These are phyloP conservation scores for Trichoderma koningiopsis DNA, from an alignment of 2,329 filamentous ascomycete genomes.

Conservation along the genomic window DNA sequence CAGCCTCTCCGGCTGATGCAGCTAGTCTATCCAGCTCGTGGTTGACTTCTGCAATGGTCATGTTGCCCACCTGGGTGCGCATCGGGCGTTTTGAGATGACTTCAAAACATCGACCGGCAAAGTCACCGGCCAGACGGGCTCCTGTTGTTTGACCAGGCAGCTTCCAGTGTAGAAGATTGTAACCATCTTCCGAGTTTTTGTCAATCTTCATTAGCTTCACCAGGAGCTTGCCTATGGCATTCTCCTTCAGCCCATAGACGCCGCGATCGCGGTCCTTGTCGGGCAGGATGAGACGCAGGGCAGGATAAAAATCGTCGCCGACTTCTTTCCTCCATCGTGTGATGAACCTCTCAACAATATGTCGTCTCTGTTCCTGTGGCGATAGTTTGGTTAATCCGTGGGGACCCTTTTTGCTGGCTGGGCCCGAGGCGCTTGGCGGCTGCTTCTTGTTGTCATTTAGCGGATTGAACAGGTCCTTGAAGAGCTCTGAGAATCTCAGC, in stretches of 20 bases:
- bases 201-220: conserved; percentile 92
- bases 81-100: conserved; percentile 83
- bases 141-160: conserved; percentile 70
- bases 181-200: conserved; percentile 85
- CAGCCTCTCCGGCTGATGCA: conserved; percentile 73
- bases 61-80: conserved; percentile 69
- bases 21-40: conserved; percentile 78
- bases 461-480: conserved; percentile 78
- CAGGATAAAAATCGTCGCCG: conserved; percentile 90
- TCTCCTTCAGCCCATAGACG: conserved; percentile 94
- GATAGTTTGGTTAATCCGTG: conserved; percentile 61
- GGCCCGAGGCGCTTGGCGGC: conserved; percentile 57
- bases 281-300: conserved; percentile 85
- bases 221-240: conserved; percentile 83
- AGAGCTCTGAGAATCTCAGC: conserved; percentile 79
- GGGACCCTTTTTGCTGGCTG: conserved; percentile 59
- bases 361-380: conserved; percentile 75
- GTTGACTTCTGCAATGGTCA: conserved; percentile 91
- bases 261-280: conserved; percentile 90
- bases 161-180: conserved; percentile 89
- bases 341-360: conserved; percentile 86
- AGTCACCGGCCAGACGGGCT: conserved; percentile 78
- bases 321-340: conserved; percentile 84
- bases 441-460: conserved; percentile 77
- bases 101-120: conserved; percentile 85